Base-by-base conservation (phyloP, 2,329 filamentous ascomycete species). In the Dichotomopilus funicola region DNA sequence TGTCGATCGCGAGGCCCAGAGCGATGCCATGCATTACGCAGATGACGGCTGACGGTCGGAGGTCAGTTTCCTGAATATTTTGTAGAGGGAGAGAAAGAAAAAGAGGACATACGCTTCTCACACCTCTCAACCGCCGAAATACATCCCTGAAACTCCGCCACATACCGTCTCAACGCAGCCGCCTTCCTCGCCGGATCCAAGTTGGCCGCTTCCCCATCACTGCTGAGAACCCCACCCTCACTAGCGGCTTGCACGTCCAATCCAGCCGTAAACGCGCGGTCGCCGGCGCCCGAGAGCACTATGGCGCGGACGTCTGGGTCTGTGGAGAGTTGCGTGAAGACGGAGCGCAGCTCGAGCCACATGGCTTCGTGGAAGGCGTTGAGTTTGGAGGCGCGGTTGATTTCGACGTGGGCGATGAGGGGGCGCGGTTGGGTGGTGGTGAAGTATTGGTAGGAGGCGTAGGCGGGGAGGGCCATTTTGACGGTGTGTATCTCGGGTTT, bases 371-470 rank as follows among this genome's bases (percentile, higher is more conserved):
- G 80, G 71, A 96, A 96, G 61, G 91, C 85, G 71, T 97, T 97
- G 70, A 96, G 76, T 75, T 95, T 96, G 62, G 82, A 72, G 1
- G 91, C 83, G 1, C 91, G 82, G 75, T 95, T 91, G 73, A 95
- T 95, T 73, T 96, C 87, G 57, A 97, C 87, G 69, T 95, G 89
- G n/a, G 86, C 88, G 49, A 96, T 86, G 74, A 84, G 84, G 66
- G 86, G 79, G 40, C 74, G 66, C 0, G 91, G 89, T 43, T 83
- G 84, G n/a, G 80, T 83, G 63, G 95, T 77, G 62, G 84, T 82
- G 79, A 90, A 91, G 76, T 88, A 77, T 63, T 85, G 75, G 72
- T 82, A 86, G 38, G 63, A 61, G 41, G 71, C 62, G 67, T 81
- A 79, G 52, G 67, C 70, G 19, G 55, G 10, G 13, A 61, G 48